Percentiles rank a stretch among this genome's conserved stretches.
Evolutionary conservation across 805 yeast genomes (phyloP).

Genomic region (Metschnikowia picachoensis): DNA sequence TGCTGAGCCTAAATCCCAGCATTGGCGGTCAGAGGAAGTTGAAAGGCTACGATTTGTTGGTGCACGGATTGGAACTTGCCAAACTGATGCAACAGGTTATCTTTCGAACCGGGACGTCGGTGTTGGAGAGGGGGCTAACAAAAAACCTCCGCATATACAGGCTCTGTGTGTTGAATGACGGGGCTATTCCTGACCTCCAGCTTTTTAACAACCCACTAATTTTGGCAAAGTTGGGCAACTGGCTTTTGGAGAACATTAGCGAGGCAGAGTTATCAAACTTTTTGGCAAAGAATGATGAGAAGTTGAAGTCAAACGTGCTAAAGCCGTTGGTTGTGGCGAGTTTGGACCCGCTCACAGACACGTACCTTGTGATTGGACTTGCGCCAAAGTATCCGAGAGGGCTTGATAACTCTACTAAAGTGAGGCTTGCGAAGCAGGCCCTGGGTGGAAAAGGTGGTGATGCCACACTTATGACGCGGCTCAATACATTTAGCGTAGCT

Average conservation of each 20-base stretch:
- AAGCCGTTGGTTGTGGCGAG: conserved; percentile 86
- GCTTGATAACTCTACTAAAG: conserved; percentile 32
- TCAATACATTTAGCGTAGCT: conserved; percentile 85
- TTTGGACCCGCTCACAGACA: conserved; percentile 65
- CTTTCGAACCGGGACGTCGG: conserved; percentile 84
- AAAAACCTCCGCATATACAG: conserved; percentile 78
- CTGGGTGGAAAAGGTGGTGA: conserved; percentile 20
- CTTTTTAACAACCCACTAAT: conserved; percentile 85
- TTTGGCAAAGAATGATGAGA: conserved; percentile 29
- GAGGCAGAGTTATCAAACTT: conserved; percentile 53
- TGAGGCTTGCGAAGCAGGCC: conserved; percentile 26
- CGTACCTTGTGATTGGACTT: conserved; percentile 83
- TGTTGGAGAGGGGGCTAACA: conserved; percentile 76
- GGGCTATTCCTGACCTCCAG: conserved; percentile 63
- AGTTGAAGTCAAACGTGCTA: conserved; percentile 29
- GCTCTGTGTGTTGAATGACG: conserved; percentile 84
- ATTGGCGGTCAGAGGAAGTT: conserved; percentile 23
- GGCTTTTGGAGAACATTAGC: conserved; percentile 88
- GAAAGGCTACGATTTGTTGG: conserved; percentile 49
- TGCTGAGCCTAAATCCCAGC: conserved; percentile 15
- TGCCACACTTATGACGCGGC: conserved; percentile 41
- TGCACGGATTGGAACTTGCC: conserved; percentile 80
- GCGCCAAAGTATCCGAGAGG: conserved; percentile 74
- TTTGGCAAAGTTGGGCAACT: conserved; percentile 75
- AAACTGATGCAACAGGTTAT: conserved; percentile 76